Percentiles rank a stretch among this genome's conserved stretches.
These are phyloP conservation scores for Davidsoniella virescens DNA, from an alignment of 2,329 filamentous ascomycete genomes.

Conservation along the genomic window DNA sequence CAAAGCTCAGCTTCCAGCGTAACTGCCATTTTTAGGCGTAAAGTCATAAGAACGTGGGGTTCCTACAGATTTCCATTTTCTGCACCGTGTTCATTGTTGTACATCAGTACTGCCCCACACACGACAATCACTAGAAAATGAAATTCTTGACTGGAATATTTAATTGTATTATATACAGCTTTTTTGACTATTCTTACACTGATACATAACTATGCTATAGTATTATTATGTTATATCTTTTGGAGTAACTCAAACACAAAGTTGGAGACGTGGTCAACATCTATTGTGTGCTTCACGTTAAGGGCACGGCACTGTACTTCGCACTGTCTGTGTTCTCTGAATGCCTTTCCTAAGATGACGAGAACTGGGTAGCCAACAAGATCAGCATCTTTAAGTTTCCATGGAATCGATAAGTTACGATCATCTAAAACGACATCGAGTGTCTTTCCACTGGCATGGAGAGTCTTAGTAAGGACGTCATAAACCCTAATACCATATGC, in stretches of 20 bases:
- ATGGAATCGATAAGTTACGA: slow-evolving; percentile 48
- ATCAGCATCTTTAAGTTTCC: slow-evolving; percentile 86
- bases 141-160: background rate
- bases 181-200: background rate
- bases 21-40: background rate
- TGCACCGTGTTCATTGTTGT: background rate
- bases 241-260: slow-evolving; percentile 32
- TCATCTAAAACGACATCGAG: slow-evolving; percentile 64
- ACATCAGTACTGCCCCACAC: background rate
- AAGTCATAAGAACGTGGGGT: slow-evolving; percentile 4
- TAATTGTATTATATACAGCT: background rate
- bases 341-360: slow-evolving; percentile 59
- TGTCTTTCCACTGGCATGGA: slow-evolving; percentile 7
- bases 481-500: slow-evolving; percentile 43
- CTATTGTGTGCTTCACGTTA: slow-evolving; percentile 42
- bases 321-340: slow-evolving; percentile 39
- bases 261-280: slow-evolving; percentile 29
- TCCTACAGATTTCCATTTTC: background rate
- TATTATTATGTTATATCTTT: slow-evolving; percentile 25
- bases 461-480: slow-evolving; percentile 25
- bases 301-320: slow-evolving; percentile 69
- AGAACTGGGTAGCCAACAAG: slow-evolving; percentile 75
- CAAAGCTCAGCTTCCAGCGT: too few species aligned
- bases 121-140: background rate
- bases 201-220: too few species aligned